Percentiles rank a stretch among this genome's conserved stretches.
These are phyloP conservation scores for Citrus sinensis DNA, from an alignment of 345 rosid genomes.

Conservation along the genomic window DNA sequence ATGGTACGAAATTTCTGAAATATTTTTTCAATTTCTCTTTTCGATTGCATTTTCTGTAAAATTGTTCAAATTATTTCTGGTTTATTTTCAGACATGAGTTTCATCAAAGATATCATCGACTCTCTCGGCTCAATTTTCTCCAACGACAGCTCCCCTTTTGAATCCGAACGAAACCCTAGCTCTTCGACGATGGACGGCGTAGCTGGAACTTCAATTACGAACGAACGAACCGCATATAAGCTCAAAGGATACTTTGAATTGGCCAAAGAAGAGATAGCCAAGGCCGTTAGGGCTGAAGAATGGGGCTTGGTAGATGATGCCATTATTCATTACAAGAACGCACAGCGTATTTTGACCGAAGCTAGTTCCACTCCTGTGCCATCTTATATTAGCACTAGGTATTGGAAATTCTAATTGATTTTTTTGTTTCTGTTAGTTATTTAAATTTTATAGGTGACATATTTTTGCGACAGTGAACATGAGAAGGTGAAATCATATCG, in stretches of 20 bases:
- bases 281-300: constrained; percentile 87
- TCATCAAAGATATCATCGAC: constrained; percentile 53
- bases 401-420: not conserved
- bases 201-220: constrained; percentile 40
- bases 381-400: constrained; percentile 70
- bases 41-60: not conserved
- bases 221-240: constrained; percentile 87
- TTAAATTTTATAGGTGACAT: not conserved
- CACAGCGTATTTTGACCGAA: constrained; percentile 70
- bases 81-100: constrained; percentile 46
- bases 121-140: constrained; percentile 58
- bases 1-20: not conserved
- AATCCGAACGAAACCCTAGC: constrained; percentile 29
- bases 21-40: not conserved
- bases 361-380: constrained; percentile 68
- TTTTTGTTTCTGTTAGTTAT: not conserved
- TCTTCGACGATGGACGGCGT: constrained; percentile 46
- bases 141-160: constrained; percentile 20
- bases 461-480: constrained; percentile 48
- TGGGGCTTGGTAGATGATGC: constrained; percentile 88
- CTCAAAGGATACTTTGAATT: constrained; percentile 86
- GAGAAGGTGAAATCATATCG: constrained; percentile 80
- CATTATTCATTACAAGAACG: constrained; percentile 63
- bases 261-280: constrained; percentile 76
- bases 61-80: not conserved